These are phyloP conservation scores for Beauveria medogensis DNA, from an alignment of 2,329 filamentous ascomycete genomes.

Conservation along the genomic window DNA sequence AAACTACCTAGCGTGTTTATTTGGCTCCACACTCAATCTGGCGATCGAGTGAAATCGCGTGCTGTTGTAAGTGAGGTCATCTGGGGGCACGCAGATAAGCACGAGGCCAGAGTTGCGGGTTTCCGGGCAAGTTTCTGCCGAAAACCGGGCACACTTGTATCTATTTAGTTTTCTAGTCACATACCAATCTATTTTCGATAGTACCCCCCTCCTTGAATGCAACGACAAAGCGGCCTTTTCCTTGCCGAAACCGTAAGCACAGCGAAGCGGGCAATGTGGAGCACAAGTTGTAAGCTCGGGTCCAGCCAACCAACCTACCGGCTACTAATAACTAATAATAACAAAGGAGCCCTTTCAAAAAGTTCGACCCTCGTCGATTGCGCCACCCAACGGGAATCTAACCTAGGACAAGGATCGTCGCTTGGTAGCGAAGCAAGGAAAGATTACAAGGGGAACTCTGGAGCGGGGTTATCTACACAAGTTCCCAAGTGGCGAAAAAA, in stretches of 20 bases:
- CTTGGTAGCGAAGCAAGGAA: too few species aligned
- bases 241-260: conserved; percentile 7
- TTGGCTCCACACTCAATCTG: too few species aligned
- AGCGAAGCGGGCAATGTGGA: conserved; percentile 3
- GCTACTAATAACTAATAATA: too few species aligned
- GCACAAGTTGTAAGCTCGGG: background rate
- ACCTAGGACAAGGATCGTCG: too few species aligned
- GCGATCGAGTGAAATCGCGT: too few species aligned
- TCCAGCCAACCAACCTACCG: background rate
- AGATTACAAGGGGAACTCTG: too few species aligned
- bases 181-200: background rate
- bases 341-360: background rate
- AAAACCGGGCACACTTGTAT: background rate
- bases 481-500: too few species aligned
- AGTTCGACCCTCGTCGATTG: background rate
- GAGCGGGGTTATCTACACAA: too few species aligned
- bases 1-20: background rate
- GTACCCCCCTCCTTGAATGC: background rate
- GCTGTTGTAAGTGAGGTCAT: background rate
- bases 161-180: background rate
- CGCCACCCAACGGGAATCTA: too few species aligned
- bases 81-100: background rate
- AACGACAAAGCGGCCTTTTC: background rate
- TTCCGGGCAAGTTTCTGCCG: background rate
- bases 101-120: background rate